Percentiles rank a stretch among this genome's conserved stretches.
Conservation (phyloP, 1,284 basidiomycete species). For the Rhodotorula sp. region DNA sequence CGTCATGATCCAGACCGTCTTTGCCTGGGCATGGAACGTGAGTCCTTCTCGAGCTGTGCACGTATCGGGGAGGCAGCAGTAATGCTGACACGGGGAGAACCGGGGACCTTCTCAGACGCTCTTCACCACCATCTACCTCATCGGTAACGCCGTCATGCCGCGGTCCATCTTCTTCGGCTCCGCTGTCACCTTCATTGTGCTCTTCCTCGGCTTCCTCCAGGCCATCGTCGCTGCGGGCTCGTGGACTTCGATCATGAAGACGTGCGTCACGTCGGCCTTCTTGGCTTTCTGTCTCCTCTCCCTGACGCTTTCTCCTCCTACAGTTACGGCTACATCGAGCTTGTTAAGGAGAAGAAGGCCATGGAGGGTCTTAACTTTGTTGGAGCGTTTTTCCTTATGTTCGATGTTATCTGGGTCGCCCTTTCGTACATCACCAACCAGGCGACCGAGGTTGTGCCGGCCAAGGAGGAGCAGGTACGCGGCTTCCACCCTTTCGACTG, state of each 20-base stretch:
- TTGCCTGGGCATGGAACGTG: slow-evolving; percentile 12
- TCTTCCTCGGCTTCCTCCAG: slow-evolving; percentile 27
- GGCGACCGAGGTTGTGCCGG: slow-evolving; percentile 2
- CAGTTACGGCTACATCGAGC: slow-evolving; percentile 9
- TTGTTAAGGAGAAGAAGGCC: neutral
- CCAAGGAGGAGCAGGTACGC: slow-evolving; percentile 10
- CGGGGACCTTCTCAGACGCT: neutral
- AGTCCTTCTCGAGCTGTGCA: neutral
- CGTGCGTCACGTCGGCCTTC: neutral
- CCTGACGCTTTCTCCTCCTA: too few species aligned
- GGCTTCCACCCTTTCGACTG: neutral
- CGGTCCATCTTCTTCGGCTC: slow-evolving; percentile 17
- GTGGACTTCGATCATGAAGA: slow-evolving; percentile 6
- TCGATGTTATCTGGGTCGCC: slow-evolving; percentile 2
- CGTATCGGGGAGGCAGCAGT: neutral
- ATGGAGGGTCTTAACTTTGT: neutral
- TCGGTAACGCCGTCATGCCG: slow-evolving; percentile 8
- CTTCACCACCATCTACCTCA: slow-evolving; percentile 17
- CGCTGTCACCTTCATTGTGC: slow-evolving; percentile 12
- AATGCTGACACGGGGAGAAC: neutral
- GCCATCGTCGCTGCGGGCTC: slow-evolving; percentile 15
- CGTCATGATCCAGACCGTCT: slow-evolving; percentile 18
- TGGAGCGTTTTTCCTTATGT: neutral
- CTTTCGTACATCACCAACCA: slow-evolving; percentile 4
- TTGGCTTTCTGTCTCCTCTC: neutral